Base-by-base conservation (phyloP, 179 eudicot genomes). In the Dionaea muscipula region DNA sequence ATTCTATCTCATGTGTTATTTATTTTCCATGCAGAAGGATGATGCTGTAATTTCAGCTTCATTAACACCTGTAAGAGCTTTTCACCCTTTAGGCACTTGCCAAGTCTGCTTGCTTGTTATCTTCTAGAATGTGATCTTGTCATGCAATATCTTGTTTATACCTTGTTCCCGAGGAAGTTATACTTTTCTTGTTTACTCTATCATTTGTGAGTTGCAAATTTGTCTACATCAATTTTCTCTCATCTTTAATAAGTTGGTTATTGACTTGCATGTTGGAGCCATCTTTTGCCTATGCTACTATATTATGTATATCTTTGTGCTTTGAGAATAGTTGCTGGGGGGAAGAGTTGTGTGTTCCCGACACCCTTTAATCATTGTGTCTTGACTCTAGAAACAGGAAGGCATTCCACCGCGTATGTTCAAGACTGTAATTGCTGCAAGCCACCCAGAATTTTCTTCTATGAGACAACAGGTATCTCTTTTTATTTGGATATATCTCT, bases 381-480 rank as follows among this genome's bases (percentile, higher is more conserved):
- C 15, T 38, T 51, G 21, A 15, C 6, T 73, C 52, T 84, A 91
- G 98, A 84, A 74, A 68, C 98, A 84, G 69, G 86, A 80, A 55
- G 98, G 98, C 31, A 87, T 91, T 53, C 94, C 84, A 69, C 98
- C 98, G 35, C 86, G 82, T 18, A 91, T 91, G 98, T 87, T 91
- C 78, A 91, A 91, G 75, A 75, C 88, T 23, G 94, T 91, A 44
- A 91, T 91, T 67, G 94, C 98, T 72, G 96, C 98, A 27, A 91
- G 79, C 56, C 98, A 91, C 74, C 98, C 94, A 28, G 98, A 91
- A 60, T 91, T 91, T 70, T 91, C 98, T 23, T 75, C 96, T 47
- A 84, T 84, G 96, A 79, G 98, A 51, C 98, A 91, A 65, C 98
- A 87, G 94, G 98, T 91, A 65, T 47, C 26, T 51, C 15, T 19